Evolutionary conservation across 768 basidiomycete genomes (phyloP), one percentile per base, ranked within the genome.

Genomic region (Lyophyllum atratum): DNA sequence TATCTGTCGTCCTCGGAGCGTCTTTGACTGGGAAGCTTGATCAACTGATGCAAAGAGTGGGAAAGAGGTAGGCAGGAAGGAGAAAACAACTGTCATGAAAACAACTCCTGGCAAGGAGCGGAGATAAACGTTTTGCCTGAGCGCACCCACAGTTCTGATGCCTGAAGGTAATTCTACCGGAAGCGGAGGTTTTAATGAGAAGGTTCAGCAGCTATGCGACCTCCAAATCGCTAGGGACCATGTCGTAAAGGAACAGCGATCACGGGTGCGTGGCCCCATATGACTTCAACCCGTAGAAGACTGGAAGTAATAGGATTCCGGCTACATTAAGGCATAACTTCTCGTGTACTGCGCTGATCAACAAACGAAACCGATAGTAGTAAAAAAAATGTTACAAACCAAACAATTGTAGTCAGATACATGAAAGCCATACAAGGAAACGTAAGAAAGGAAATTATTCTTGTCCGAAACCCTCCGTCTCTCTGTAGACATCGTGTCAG

Each of bases 391-490:
- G 12, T 29, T 61, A 51, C 59, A 60, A 40, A 56, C 24, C 28
- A 11, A 49, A 17, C 40, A 49, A 12, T 34, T 12, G 29, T 43
- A 46, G 14, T 50, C 46, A 59, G 22, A 51, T 46, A 33, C 31
- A 55, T 42, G 44, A 19, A 28, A 39, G 44, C 9, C 33, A 54
- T 19, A 54, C 25, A 19, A 1, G 43, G 2, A 40, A 12, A 4
- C n/a, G 52, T 50, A 17, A 50, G 12, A 21, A 15, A 22, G 21
- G 34, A 51, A 54, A 60, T 76, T 69, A 87, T 65, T 87, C 85
- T 58, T 84, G 82, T 47, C 85, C 86, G 57, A 90, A 90, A 17
- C 88, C 89, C 77, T 90, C 88, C 44, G 88, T 89, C 73, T 90
- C 89, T 72, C 88, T 90, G 66, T 24, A n/a, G 19, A 2, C 31